phyloP scores from a whole-genome alignment of 1,139 yeast genomes.

The Lodderomyces elongisporus region DNA sequence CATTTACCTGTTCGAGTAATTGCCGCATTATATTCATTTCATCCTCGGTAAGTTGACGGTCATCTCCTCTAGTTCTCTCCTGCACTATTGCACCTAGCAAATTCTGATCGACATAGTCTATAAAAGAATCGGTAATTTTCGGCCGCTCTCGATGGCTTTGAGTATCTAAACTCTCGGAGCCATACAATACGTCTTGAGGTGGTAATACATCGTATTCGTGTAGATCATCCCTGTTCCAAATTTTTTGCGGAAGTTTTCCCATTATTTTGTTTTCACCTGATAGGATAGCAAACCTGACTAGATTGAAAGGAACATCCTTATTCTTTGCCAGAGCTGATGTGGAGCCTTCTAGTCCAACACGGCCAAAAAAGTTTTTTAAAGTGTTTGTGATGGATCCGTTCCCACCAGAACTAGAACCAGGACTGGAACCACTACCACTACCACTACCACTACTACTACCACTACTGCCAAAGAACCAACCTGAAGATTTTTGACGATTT shows the following conservation, averaged over 20 bases:
- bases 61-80: slow-evolving; percentile 24
- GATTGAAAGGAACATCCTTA: slow-evolving; percentile 48
- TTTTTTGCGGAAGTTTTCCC: slow-evolving; percentile 58
- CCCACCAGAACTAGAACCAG: no score
- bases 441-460: background rate
- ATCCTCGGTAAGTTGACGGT: slow-evolving; percentile 20
- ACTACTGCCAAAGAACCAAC: background rate
- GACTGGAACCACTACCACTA: no score
- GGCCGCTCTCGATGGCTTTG: background rate
- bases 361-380: slow-evolving; percentile 18
- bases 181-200: slow-evolving; percentile 15
- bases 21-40: slow-evolving; percentile 2
- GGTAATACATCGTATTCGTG: slow-evolving; percentile 71
- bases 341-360: slow-evolving; percentile 6
- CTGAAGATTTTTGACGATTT: slow-evolving; percentile 1
- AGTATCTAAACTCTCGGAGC: no score
- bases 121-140: slow-evolving; percentile 27
- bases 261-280: slow-evolving; percentile 67
- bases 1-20: background rate
- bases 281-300: slow-evolving; percentile 60
- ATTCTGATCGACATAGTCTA: slow-evolving; percentile 37
- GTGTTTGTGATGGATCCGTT: no score
- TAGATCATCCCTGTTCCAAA: slow-evolving; percentile 61
- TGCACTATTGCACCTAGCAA: slow-evolving; percentile 35
- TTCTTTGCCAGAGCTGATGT: slow-evolving; percentile 2